These are phyloP conservation scores for Alternaria triticimaculans DNA, from an alignment of 2,329 filamentous ascomycete genomes.

Conservation along the genomic window DNA sequence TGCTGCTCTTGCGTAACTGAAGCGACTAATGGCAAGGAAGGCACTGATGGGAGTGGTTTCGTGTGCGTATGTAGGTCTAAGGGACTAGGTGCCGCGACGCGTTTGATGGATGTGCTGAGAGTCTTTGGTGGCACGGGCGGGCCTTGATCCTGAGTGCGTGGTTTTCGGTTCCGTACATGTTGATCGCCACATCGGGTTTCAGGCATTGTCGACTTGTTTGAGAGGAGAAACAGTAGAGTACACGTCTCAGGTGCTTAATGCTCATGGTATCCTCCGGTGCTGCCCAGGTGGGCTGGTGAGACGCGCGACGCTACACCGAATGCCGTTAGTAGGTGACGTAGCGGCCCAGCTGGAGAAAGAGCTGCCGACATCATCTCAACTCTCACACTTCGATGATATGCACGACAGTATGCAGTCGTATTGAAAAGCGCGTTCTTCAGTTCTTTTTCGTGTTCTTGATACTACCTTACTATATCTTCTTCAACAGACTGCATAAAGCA, in stretches of 20 bases:
- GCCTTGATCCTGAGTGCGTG: neutral
- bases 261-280: neutral
- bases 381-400: neutral
- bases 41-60: constrained; percentile 6
- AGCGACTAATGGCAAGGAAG: neutral
- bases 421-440: neutral
- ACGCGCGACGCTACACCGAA: neutral
- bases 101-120: neutral
- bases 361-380: neutral
- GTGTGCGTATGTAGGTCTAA: neutral
- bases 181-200: neutral
- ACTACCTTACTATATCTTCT: neutral
- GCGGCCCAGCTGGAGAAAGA: neutral
- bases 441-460: fast-evolving
- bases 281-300: neutral
- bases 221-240: no score
- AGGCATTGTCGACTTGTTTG: neutral
- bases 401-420: no score
- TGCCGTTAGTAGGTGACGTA: neutral
- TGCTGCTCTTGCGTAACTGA: fast-evolving
- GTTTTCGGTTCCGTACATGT: neutral
- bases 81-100: neutral
- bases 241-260: neutral
- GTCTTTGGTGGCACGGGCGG: neutral
- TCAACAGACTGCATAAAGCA: neutral